These are phyloP conservation scores for Pseudocercospora musae DNA, from an alignment of 2,329 filamentous ascomycete genomes.

Conservation along the genomic window DNA sequence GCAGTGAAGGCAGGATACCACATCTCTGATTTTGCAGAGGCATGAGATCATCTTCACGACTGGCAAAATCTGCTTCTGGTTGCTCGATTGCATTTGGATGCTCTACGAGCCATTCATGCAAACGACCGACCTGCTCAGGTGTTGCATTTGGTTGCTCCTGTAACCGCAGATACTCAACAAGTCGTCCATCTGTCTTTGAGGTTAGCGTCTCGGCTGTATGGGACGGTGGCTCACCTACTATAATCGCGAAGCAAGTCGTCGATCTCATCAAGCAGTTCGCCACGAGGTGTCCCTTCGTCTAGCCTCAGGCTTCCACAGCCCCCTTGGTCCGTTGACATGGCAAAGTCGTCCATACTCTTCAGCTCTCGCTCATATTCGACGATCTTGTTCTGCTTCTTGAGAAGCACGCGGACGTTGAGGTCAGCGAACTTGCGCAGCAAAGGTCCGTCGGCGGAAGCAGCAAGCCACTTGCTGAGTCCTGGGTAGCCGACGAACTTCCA, in stretches of 20 bases:
- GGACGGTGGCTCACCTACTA: neutral
- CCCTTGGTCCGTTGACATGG: neutral
- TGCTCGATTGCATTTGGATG: no score
- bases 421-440: neutral
- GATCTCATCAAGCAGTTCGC: neutral
- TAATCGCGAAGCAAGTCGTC: neutral
- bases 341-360: neutral
- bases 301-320: neutral
- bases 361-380: neutral
- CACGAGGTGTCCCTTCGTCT: neutral
- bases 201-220: no score
- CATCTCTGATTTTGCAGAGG: no score
- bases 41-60: no score
- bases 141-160: no score
- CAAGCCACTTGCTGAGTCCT: neutral
- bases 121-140: no score
- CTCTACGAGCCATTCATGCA: no score
- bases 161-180: no score
- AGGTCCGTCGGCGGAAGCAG: no score
- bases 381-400: neutral
- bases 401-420: neutral
- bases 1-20: no score
- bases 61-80: no score
- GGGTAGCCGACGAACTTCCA: slow-evolving; percentile 1
- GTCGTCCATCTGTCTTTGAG: no score